phyloP scores from a whole-genome alignment of 306 rosid species.

The Coriaria nepalensis region DNA sequence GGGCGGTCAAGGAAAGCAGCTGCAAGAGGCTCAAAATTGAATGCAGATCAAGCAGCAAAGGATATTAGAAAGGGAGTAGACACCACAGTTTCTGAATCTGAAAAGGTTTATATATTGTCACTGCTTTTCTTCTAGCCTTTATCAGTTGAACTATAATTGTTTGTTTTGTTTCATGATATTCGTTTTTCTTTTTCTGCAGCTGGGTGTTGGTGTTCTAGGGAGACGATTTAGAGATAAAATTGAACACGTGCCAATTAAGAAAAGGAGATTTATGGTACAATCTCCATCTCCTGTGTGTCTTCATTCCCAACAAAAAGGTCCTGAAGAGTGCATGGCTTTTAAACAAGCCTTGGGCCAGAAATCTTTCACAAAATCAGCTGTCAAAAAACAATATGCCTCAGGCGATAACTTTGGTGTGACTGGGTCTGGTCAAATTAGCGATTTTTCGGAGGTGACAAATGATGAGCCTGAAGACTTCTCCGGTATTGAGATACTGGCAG shows the following conservation, averaged over 20 bases:
- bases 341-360: slow-evolving; percentile 3
- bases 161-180: not conserved
- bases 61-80: slow-evolving; percentile 12
- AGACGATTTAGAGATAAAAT: slow-evolving; percentile 23
- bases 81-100: slow-evolving; percentile 27
- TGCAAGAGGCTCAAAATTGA: slow-evolving; percentile 13
- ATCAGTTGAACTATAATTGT: not conserved
- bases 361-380: slow-evolving; percentile 7
- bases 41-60: slow-evolving; percentile 6
- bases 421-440: not conserved
- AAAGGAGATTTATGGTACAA: slow-evolving; percentile 22
- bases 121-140: not conserved
- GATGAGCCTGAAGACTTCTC: slow-evolving; percentile 22
- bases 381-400: slow-evolving; percentile 10
- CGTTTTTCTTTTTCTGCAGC: slow-evolving; percentile 11
- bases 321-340: slow-evolving; percentile 2
- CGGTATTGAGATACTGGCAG: slow-evolving; percentile 30
- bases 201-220: slow-evolving; percentile 29
- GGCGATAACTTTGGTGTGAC: slow-evolving; percentile 3
- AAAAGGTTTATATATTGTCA: slow-evolving; percentile 13
- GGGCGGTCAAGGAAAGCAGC: slow-evolving; percentile 23
- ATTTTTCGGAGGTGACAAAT: slow-evolving; percentile 2
- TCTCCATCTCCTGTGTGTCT: slow-evolving; percentile 17
- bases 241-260: slow-evolving; percentile 30
- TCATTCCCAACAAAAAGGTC: slow-evolving; percentile 7